Evolutionary conservation across 176 grass and related monocot species (phyloP).

Genomic region (Phoenix dactylifera): DNA sequence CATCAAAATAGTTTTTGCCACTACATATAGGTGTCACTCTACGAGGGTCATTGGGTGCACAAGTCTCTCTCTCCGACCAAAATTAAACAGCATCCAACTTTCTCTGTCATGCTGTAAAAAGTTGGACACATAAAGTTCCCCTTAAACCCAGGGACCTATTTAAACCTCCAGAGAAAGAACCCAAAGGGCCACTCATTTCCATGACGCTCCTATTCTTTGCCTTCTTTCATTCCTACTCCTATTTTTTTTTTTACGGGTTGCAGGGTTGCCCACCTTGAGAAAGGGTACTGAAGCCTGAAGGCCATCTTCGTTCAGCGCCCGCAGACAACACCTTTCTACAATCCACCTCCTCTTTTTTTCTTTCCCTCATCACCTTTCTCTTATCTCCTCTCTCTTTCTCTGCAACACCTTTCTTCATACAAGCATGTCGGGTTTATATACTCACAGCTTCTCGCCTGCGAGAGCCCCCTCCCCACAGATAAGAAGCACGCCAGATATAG

Average conservation of each 20-base stretch:
- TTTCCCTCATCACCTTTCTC: constrained; percentile 4
- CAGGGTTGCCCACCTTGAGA: constrained; percentile 19
- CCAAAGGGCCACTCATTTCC: constrained; percentile 8
- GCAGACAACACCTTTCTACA: constrained; percentile 9
- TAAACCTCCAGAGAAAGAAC: constrained; percentile 15
- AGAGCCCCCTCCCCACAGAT: constrained; percentile 77
- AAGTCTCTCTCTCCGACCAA: neutral
- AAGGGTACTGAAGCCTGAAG: constrained; percentile 19
- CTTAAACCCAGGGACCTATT: constrained; percentile 17
- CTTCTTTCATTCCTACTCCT: constrained; percentile 15
- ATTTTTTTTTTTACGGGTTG: constrained; percentile 16
- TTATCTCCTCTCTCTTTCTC: constrained; percentile 15
- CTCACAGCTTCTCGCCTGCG: constrained; percentile 72
- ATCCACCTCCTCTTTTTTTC: neutral
- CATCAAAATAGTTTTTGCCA: too few species aligned
- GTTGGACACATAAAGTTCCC: constrained; percentile 1
- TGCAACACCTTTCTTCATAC: constrained; percentile 8
- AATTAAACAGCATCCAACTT: neutral
- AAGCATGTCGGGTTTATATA: constrained; percentile 82
- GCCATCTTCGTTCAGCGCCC: constrained; percentile 1
- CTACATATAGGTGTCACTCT: too few species aligned
- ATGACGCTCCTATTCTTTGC: neutral
- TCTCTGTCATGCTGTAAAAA: constrained; percentile 17
- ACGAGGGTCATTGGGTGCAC: neutral
- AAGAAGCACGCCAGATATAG: constrained; percentile 63